A percentile compares a stretch with the other conserved stretches of the same genome.
phyloP scores from a whole-genome alignment of 2,329 filamentous ascomycete species.

The Parascedosporium putredinis region DNA sequence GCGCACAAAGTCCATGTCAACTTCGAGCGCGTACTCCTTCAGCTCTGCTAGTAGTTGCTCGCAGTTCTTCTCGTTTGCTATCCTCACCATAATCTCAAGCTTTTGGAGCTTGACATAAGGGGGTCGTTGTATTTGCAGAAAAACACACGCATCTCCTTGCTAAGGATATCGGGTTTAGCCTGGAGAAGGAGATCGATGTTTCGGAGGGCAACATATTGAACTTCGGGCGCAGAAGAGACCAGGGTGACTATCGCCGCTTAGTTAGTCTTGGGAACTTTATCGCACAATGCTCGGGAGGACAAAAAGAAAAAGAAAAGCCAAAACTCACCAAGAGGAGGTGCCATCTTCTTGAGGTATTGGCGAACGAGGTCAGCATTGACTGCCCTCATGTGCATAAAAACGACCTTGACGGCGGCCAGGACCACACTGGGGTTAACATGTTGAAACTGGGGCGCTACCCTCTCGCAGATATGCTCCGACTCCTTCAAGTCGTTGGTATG shows the following conservation, averaged over 20 bases:
- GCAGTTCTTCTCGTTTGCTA: conserved; percentile 93
- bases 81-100: conserved; percentile 97
- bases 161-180: conserved; percentile 90
- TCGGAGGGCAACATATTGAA: conserved; percentile 90
- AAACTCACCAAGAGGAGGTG: conserved; percentile 73
- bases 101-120: conserved; percentile 97
- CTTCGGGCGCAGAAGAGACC: conserved; percentile 89
- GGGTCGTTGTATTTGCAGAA: conserved; percentile 99
- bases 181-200: conserved; percentile 96
- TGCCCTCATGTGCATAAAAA: conserved; percentile 90
- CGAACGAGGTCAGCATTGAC: conserved; percentile 68
- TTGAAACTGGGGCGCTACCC: conserved; percentile 93
- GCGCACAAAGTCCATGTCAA: conserved; percentile 97
- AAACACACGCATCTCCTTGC: conserved; percentile 95
- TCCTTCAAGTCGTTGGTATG: conserved; percentile 82
- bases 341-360: conserved; percentile 97
- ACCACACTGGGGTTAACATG: conserved; percentile 97
- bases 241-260: conserved; percentile 59
- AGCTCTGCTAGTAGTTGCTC: conserved; percentile 89
- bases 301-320: too few relatives aligned
- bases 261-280: too few relatives aligned
- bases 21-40: conserved; percentile 95
- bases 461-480: conserved; percentile 94
- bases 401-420: conserved; percentile 91
- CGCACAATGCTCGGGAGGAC: background rate